Base-by-base conservation (phyloP, 306 rosid species). In the Sphenostylis stenocarpa region DNA sequence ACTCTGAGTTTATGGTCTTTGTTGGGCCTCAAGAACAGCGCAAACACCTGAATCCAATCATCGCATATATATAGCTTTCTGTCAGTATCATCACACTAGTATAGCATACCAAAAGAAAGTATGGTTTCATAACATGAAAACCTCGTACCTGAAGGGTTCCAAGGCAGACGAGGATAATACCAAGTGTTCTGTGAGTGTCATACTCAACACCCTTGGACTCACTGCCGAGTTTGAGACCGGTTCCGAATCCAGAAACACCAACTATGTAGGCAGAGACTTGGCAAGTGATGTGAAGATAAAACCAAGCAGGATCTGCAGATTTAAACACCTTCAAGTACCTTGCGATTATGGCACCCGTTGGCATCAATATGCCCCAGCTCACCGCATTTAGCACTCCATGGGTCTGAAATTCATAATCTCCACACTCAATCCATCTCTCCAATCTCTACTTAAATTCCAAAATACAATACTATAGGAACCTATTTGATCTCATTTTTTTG, bases 251-350 rank as follows among this genome's bases (percentile, higher is more conserved):
- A 36, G 90, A 88, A 67, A 95, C 86, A 0, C 99, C 99, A 64
- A 95, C 77, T 19, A 85, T 57, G 68, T 95, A 92, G 3, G 97
- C 99, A 8, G 94, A 85, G 58, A 90, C 82, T 62, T 95, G 99
- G 83, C 97, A 92, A 2, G 87, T 78, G 19, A 90, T 77, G 36
- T 95, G 99, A 58, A 95, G 91, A 81, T 95, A 90, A 60, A 92
- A 92, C 99, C 99, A 90, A 0, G 97, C 94, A 6, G 99, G 96
- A 82, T 89, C 97, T 38, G 94, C 93, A 0, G 91, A 86, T 78
- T 90, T 89, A 85, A 93, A 91, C 45, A 88, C 88, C 87, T 58
- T 93, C 85, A 91, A 63, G 80, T 93, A 89, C 74, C 98, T 88
- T 31, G 97, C 97, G 53, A 89, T 85, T 71, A 88, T 36, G 14